Percentiles rank a stretch among this genome's conserved stretches.
These are phyloP conservation scores for Citrus inodora DNA, from an alignment of 345 rosid genomes.

Conservation along the genomic window DNA sequence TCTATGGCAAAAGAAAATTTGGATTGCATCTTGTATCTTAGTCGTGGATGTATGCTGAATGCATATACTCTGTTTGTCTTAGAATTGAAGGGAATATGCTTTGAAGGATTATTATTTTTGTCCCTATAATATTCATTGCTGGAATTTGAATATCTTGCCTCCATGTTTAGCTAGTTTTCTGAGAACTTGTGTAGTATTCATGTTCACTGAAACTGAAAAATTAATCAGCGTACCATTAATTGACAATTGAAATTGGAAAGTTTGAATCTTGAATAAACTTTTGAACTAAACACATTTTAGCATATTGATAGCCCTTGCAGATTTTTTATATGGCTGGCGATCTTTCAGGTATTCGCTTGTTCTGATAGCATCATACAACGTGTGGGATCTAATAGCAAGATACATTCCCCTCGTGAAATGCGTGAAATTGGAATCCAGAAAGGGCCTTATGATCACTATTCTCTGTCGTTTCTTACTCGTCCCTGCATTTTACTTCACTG, in stretches of 20 bases:
- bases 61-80: neutral
- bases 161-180: neutral
- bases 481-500: constrained; percentile 87
- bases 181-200: neutral
- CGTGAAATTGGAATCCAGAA: constrained; percentile 68
- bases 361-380: constrained; percentile 58
- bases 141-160: neutral
- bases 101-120: neutral
- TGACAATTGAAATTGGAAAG: too few relatives aligned
- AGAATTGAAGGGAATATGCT: neutral
- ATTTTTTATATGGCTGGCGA: neutral
- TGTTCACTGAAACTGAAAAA: neutral
- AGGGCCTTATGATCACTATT: constrained; percentile 41
- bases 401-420: constrained; percentile 54
- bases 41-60: neutral
- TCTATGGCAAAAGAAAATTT: neutral
- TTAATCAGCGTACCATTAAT: neutral
- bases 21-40: neutral
- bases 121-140: neutral
- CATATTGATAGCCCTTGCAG: neutral
- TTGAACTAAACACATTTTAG: too few relatives aligned
- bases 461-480: constrained; percentile 58
- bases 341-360: constrained; percentile 67
- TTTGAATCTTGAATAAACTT: too few relatives aligned
- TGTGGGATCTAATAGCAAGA: constrained; percentile 65